Conservation (phyloP, 108 stramenopile species). For the Licmophora abbreviata region DNA sequence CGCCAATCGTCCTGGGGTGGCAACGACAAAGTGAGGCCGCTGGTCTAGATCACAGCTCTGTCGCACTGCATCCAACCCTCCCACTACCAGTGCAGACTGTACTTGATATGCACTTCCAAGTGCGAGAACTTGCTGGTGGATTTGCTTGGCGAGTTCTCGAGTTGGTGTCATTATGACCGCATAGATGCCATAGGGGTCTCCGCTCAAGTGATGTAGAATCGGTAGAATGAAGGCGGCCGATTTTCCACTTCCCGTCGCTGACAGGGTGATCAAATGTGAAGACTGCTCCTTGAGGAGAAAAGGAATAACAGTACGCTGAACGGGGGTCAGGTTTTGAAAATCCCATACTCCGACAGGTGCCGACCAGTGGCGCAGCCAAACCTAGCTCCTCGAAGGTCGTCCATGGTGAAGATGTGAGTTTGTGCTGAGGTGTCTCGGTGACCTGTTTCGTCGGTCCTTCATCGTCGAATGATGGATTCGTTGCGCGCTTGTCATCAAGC, state of each 20-base stretch:
- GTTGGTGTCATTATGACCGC: constrained; percentile 90
- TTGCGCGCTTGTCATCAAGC: too few relatives aligned
- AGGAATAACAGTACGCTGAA: constrained; percentile 64
- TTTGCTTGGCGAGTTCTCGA: constrained; percentile 96
- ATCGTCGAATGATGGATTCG: too few relatives aligned
- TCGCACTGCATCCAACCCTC: constrained; percentile 78
- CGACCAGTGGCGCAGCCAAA: constrained; percentile 50
- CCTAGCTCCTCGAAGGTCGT: constrained; percentile 61
- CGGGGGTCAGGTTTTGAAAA: constrained; percentile 61
- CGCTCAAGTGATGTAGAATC: constrained; percentile 75
- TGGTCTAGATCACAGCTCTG: constrained; percentile 62
- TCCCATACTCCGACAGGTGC: constrained; percentile 56
- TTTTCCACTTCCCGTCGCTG: constrained; percentile 83
- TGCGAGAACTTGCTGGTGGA: constrained; percentile 89
- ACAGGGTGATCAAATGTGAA: constrained; percentile 61
- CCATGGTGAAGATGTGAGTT: constrained; percentile 16
- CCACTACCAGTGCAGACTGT: constrained; percentile 74
- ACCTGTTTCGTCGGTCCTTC: not conserved
- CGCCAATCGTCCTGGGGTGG: constrained; percentile 91
- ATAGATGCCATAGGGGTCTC: constrained; percentile 89
- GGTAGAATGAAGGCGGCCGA: constrained; percentile 90
- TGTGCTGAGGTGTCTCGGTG: constrained; percentile 4
- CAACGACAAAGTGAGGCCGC: constrained; percentile 93
- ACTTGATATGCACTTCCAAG: constrained; percentile 81
- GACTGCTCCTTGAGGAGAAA: constrained; percentile 38